Evolutionary conservation across 345 rosid genomes (phyloP), one percentile per base, ranked within the genome.

Genomic region (Cardiospermum halicacabum): DNA sequence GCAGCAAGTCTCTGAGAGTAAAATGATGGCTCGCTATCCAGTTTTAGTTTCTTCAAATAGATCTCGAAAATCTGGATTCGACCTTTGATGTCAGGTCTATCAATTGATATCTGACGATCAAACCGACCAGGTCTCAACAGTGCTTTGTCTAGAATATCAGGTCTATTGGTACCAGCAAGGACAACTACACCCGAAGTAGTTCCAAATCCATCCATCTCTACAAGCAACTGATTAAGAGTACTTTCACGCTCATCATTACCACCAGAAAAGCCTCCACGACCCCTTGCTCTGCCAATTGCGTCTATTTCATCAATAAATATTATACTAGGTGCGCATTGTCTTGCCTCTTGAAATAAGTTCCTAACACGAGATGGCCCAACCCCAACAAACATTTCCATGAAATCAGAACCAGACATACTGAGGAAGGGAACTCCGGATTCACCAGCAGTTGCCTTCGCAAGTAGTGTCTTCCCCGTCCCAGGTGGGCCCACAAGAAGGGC

Each of bases 131-230:
- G 88, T 64, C 85, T 72, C 60, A 84, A 32, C 27, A 84, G 70
- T n/a, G 84, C 85, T 66, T 66, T 76, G 54, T 84, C 88, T 43
- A 84, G 62, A 59, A 81, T 77, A 69, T 77, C 79, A 3, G 83
- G 82, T 62, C 82, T 72, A 63, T 81, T 84, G 21, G 85, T 78
- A 9, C 80, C 84, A 68, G 84, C 85, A 56, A 81, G 80, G 13
- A 84, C 82, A 60, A 84, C 78, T 24, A 83, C 83, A 37, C 85
- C 83, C 15, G 85, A 51, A 7, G 84, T 81, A 5, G 84, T 81
- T 69, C 82, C 85, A 77, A 81, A 81, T 58, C 88, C 88, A 78
- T 81, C 85, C 88, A 84, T 84, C 58, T 84, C 83, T 15, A 81
- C 84, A 40, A 84, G 80, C 69, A 84, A 69, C 67, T 78, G 85